Evolutionary conservation across 805 yeast species (phyloP), one percentile per base, ranked within the genome.

Genomic region (Blastobotrys chiropterorum): DNA sequence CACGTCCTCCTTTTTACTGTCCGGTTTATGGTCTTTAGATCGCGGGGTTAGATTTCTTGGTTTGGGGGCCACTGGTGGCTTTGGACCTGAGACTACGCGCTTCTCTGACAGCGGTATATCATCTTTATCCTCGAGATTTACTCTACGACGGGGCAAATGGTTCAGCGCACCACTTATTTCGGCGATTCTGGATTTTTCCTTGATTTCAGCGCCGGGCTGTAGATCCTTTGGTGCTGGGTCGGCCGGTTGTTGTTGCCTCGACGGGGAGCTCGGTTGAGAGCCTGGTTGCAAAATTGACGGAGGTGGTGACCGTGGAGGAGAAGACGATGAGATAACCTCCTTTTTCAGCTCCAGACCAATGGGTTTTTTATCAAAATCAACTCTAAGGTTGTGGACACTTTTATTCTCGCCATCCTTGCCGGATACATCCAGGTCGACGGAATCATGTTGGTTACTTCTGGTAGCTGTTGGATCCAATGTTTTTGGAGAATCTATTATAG

Each of bases 41-140:
- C 26, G 17, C 15, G 46, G 46, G n/a, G 46, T 17, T 15, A 43
- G 21, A 14, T 19, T 19, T 20, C 30, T 17, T 3, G 46, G 46
- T 31, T 43, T 41, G 3, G 21, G 21, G 22, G 44, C 44, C n/a
- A 41, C 46, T 5, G 46, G 31, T 19, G 46, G 46, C 46, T 43
- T 43, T 17, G 20, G 43, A 5, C 34, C 34, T 6, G 34, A 26
- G 11, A 26, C 34, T 26, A 26, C 34, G 11, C 34, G 34, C 34
- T 26, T 26, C 11, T 26, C 8, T 26, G 34, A 26, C 34, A 26
- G 11, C 11, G 34, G 34, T 6, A 26, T 26, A 26, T 26, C 34
- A 11, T 26, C 34, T 26, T 26, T 26, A 11, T 26, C 34, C 11
- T 26, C 34, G 11, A 26, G 34, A 26, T 26, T 26, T 26, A 26